Evolutionary conservation across 345 rosid species (phyloP).

Genomic region (Eucalyptus cloeziana): DNA sequence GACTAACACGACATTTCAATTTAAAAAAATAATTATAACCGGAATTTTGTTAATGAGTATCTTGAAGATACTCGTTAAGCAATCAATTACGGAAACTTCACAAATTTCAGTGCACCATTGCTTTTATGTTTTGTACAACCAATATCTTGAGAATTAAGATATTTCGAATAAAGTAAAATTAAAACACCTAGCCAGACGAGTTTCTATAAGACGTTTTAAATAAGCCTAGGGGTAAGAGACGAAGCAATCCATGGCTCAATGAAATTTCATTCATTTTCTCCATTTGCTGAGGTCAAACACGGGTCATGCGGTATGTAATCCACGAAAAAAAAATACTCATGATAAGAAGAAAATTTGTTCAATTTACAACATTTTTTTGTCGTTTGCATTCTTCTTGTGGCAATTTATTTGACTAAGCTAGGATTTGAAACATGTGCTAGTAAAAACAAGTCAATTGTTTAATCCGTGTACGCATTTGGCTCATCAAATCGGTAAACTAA

Average conservation of each 20-base stretch:
- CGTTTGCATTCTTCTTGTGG: not conserved
- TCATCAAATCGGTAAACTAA: not conserved
- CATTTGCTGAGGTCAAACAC: not conserved
- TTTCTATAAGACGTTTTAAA: not conserved
- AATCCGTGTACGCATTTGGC: not conserved
- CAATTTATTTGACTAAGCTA: not conserved
- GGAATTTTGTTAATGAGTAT: not conserved
- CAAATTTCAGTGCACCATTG: not conserved
- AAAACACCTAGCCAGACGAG: not conserved
- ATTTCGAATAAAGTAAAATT: not conserved
- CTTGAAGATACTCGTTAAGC: not conserved
- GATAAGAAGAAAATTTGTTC: not conserved
- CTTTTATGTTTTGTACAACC: not conserved
- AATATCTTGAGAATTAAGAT: too few species aligned
- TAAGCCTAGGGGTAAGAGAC: not conserved
- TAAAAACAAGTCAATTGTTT: not conserved
- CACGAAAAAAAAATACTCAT: too few species aligned
- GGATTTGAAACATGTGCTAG: not conserved
- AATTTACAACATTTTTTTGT: not conserved
- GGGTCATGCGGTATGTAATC: not conserved
- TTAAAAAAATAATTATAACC: not conserved
- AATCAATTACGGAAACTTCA: not conserved
- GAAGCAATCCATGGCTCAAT: not conserved
- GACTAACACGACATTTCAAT: not conserved
- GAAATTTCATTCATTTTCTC: not conserved